Evolutionary conservation across 2,329 filamentous ascomycete species (phyloP).

Genomic region (Thermomyces lanuginosus): DNA sequence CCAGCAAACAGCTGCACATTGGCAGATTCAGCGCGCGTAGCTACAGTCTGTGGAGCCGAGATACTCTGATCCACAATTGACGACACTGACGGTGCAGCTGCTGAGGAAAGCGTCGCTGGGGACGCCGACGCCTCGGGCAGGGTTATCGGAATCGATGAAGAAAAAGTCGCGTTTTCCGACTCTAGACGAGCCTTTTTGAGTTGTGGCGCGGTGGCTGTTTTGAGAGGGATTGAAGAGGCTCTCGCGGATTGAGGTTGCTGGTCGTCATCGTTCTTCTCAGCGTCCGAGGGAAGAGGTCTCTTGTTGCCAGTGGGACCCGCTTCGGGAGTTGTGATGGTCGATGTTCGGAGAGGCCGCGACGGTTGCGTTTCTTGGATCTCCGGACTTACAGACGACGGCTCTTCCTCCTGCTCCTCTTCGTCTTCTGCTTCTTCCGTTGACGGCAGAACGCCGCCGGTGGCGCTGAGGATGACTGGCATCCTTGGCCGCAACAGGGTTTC

Average conservation of each 20-base stretch:
- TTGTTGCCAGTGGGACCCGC: constrained; percentile 7
- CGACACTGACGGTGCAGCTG: constrained; percentile 4
- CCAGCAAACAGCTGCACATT: neutral
- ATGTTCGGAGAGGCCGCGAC: constrained; percentile 6
- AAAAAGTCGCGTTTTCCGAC: constrained; percentile 4
- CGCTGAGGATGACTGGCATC: constrained; percentile 30
- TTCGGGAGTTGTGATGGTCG: constrained; percentile 6
- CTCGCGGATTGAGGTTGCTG: neutral
- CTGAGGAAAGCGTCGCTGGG: constrained; percentile 4
- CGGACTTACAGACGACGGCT: constrained; percentile 1
- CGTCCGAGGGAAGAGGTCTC: constrained; percentile 3
- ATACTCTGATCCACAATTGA: neutral
- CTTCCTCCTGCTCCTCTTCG: constrained; percentile 10
- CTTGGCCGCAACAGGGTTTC: constrained; percentile 50
- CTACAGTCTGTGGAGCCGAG: neutral
- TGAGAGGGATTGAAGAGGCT: constrained; percentile 4
- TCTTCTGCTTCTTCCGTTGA: constrained; percentile 22
- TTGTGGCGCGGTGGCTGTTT: constrained; percentile 6
- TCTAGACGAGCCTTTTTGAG: constrained; percentile 19
- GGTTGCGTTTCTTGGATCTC: constrained; percentile 1
- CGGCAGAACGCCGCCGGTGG: constrained; percentile 10
- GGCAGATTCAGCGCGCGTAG: neutral
- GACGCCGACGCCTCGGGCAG: constrained; percentile 9
- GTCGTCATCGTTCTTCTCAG: neutral
- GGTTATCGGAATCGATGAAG: constrained; percentile 7